Evolutionary conservation across 805 yeast genomes (phyloP).

Genomic region (Candida arabinofermentans): DNA sequence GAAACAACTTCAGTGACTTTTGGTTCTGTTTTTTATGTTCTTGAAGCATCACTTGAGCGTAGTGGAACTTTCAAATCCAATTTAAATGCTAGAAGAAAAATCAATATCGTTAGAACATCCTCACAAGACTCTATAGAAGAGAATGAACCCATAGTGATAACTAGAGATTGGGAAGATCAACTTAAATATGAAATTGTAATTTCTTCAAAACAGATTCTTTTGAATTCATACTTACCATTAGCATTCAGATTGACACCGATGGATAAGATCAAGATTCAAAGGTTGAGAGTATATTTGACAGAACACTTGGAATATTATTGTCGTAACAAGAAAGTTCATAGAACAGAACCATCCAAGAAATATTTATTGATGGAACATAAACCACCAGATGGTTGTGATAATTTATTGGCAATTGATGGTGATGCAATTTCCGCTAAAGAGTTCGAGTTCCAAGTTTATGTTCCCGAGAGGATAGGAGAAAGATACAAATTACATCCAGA

Average conservation of each 20-base stretch:
- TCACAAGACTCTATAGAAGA: constrained; percentile 78
- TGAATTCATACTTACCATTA: constrained; percentile 80
- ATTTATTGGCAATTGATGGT: constrained; percentile 39
- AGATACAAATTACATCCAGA: constrained; percentile 74
- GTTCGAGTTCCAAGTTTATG: constrained; percentile 79
- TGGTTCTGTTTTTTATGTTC: constrained; percentile 69
- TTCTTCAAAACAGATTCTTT: constrained; percentile 82
- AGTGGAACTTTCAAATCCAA: constrained; percentile 84
- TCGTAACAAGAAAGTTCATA: constrained; percentile 78
- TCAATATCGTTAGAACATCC: constrained; percentile 70
- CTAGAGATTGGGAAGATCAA: constrained; percentile 92
- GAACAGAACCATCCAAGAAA: constrained; percentile 87
- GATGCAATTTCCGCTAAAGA: constrained; percentile 68
- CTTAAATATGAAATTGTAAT: constrained; percentile 85
- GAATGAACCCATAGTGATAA: constrained; percentile 87
- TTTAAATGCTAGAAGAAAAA: constrained; percentile 57
- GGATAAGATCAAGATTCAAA: constrained; percentile 81
- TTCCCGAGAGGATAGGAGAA: constrained; percentile 65
- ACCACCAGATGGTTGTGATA: constrained; percentile 48
- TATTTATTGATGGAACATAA: constrained; percentile 76
- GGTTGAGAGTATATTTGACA: constrained; percentile 80
- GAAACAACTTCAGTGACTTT: constrained; percentile 76
- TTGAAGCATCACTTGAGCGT: constrained; percentile 70
- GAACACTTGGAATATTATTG: constrained; percentile 92
- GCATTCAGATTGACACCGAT: constrained; percentile 81